These are phyloP conservation scores for Suhomyces bolitotheri DNA, from an alignment of 1,139 yeast genomes.

Conservation along the genomic window DNA sequence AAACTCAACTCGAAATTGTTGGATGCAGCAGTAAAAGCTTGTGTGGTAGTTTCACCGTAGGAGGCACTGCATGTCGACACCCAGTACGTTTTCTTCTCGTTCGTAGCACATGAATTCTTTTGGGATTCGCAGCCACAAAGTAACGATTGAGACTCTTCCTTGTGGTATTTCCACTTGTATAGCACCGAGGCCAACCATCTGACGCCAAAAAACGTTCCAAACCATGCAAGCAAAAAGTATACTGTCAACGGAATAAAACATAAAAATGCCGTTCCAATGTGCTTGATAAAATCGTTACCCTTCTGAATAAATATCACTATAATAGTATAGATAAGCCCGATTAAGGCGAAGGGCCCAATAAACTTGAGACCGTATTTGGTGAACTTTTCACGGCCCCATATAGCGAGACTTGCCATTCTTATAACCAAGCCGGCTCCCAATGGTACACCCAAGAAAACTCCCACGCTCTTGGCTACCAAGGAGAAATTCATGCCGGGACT, in stretches of 20 bases:
- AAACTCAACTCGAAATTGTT: conserved; percentile 39
- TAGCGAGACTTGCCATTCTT: conserved; percentile 25
- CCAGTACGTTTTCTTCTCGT: conserved; percentile 17
- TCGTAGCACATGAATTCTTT: background rate
- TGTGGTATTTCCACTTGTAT: conserved; percentile 3
- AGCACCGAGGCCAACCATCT: conserved; percentile 26
- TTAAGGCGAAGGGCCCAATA: conserved; percentile 51
- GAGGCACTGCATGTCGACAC: conserved; percentile 34
- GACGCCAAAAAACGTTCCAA: conserved; percentile 42
- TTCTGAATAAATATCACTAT: conserved; percentile 53
- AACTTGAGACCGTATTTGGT: conserved; percentile 36
- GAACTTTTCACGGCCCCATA: conserved; percentile 31
- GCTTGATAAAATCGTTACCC: conserved; percentile 51
- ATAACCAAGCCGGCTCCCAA: conserved; percentile 47
- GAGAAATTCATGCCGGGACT: conserved; percentile 30
- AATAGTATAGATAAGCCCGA: conserved; percentile 56
- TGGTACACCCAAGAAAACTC: conserved; percentile 57
- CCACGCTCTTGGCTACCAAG: conserved; percentile 53
- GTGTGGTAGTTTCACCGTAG: conserved; percentile 48
- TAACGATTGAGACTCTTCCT: conserved; percentile 10
- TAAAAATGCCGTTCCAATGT: conserved; percentile 52
- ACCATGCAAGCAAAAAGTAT: conserved; percentile 53
- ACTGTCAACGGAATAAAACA: conserved; percentile 52
- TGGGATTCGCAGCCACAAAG: conserved; percentile 43
- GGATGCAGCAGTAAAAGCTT: conserved; percentile 59